Evolutionary conservation across 257 asterid species (phyloP).

Genomic region (Schizonepeta tenuifolia): DNA sequence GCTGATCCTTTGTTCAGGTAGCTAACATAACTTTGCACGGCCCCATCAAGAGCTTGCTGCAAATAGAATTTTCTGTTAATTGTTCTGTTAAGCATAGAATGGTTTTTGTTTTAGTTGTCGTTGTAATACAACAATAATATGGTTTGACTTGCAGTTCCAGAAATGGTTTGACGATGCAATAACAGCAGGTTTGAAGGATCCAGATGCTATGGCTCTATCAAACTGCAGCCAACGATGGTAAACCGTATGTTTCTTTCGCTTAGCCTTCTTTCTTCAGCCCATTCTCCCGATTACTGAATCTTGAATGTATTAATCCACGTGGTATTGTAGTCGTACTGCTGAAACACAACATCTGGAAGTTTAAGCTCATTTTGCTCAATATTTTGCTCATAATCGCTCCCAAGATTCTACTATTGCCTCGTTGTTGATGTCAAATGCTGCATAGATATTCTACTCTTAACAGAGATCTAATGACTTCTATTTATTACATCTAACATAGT

Average conservation of each 20-base stretch:
- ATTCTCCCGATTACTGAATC: constrained; percentile 3
- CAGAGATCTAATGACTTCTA: neutral
- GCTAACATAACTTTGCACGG: too few species aligned
- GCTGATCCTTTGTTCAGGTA: constrained; percentile 83
- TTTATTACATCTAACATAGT: neutral
- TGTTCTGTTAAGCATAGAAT: too few species aligned
- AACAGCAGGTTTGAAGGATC: constrained; percentile 70
- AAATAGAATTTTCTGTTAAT: neutral
- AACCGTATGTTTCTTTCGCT: constrained; percentile 55
- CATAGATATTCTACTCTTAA: neutral
- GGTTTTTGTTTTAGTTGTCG: neutral
- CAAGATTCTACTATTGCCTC: neutral
- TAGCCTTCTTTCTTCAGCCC: constrained; percentile 4
- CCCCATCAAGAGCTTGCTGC: neutral
- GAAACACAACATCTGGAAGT: too few species aligned
- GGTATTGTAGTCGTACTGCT: too few species aligned
- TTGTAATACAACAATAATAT: constrained; percentile 9
- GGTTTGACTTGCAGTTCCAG: constrained; percentile 56
- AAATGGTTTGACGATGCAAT: constrained; percentile 77
- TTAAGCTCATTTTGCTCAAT: neutral
- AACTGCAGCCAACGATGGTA: constrained; percentile 73
- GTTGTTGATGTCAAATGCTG: neutral
- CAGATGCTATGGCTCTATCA: constrained; percentile 72
- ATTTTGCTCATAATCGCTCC: neutral
- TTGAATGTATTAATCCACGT: neutral